A percentile compares a stretch with the other conserved stretches of the same genome.
Conservation (phyloP, 768 basidiomycete genomes). For the Leucosporidium creatinivorum region DNA sequence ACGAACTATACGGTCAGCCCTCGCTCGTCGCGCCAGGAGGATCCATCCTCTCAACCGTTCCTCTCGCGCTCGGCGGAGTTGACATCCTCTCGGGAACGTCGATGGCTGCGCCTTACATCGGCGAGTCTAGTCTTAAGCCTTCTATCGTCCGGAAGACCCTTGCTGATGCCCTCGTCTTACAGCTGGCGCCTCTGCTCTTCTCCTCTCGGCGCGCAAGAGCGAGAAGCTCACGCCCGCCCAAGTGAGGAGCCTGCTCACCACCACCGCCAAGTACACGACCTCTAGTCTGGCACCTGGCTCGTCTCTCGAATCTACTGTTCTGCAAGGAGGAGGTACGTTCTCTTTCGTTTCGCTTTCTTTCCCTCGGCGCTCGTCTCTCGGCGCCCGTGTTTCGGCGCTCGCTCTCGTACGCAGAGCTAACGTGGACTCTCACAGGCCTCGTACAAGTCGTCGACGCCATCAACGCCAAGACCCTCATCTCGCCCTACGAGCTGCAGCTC, state of each 20-base stretch:
- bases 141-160: too few relatives aligned
- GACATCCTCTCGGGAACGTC: slow-evolving; percentile 28
- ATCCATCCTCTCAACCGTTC: slow-evolving; percentile 30
- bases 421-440: slow-evolving; percentile 29
- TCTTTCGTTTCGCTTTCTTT: slow-evolving; percentile 11
- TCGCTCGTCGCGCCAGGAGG: slow-evolving; percentile 30
- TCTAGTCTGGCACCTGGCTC: too few relatives aligned
- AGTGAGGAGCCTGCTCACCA: slow-evolving; percentile 34
- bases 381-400: too few relatives aligned
- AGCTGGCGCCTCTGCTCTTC: slow-evolving; percentile 42
- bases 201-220: slow-evolving; percentile 37
- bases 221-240: slow-evolving; percentile 29
- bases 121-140: neutral
- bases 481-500: slow-evolving; percentile 53
- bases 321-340: slow-evolving; percentile 16
- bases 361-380: neutral
- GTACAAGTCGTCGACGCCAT: slow-evolving; percentile 57
- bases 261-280: slow-evolving; percentile 25
- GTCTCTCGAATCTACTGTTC: too few relatives aligned
- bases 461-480: slow-evolving; percentile 50
- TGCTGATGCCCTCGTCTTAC: neutral
- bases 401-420: neutral
- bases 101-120: slow-evolving; percentile 28
- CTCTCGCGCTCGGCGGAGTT: slow-evolving; percentile 19
- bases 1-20: slow-evolving; percentile 48